A percentile compares a stretch with the other conserved stretches of the same genome.
These are phyloP conservation scores for Chlorella vulgaris DNA, from an alignment of 139 green algal genomes.

Conservation along the genomic window DNA sequence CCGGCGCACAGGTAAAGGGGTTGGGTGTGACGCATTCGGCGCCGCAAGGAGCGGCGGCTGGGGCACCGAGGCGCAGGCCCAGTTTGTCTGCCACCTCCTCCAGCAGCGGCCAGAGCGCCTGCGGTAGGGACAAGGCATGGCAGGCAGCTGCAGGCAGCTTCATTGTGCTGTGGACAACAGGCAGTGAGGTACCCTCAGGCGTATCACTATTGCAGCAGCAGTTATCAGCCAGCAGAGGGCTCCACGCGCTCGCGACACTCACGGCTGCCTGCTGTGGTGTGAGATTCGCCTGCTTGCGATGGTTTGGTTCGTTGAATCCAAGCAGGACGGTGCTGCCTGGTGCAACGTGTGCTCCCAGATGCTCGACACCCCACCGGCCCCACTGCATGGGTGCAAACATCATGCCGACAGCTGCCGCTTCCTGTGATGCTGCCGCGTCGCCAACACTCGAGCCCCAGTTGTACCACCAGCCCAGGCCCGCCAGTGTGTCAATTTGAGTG, in stretches of 20 bases:
- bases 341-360: not conserved
- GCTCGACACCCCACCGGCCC: slow-evolving; percentile 28
- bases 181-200: too few relatives aligned
- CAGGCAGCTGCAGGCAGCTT: too few relatives aligned
- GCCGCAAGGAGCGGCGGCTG: slow-evolving; percentile 27
- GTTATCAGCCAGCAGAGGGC: not conserved
- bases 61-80: slow-evolving; percentile 18
- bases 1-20: slow-evolving; percentile 23
- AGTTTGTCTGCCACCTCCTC: slow-evolving; percentile 14
- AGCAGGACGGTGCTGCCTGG: slow-evolving; percentile 9
- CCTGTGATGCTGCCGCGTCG: not conserved
- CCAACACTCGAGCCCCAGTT: slow-evolving; percentile 5
- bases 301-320: slow-evolving; percentile 39
- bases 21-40: not conserved
- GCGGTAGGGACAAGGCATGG: not conserved
- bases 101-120: slow-evolving; percentile 32
- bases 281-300: slow-evolving; percentile 13
- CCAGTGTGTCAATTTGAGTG: not conserved
- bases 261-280: slow-evolving; percentile 29
- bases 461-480: slow-evolving; percentile 10
- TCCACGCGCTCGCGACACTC: not conserved
- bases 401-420: not conserved
- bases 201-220: too few relatives aligned
- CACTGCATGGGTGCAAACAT: slow-evolving; percentile 39
- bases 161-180: too few relatives aligned